Base-by-base conservation (phyloP, 176 grass and related monocot species). In the Zea luxurians region DNA sequence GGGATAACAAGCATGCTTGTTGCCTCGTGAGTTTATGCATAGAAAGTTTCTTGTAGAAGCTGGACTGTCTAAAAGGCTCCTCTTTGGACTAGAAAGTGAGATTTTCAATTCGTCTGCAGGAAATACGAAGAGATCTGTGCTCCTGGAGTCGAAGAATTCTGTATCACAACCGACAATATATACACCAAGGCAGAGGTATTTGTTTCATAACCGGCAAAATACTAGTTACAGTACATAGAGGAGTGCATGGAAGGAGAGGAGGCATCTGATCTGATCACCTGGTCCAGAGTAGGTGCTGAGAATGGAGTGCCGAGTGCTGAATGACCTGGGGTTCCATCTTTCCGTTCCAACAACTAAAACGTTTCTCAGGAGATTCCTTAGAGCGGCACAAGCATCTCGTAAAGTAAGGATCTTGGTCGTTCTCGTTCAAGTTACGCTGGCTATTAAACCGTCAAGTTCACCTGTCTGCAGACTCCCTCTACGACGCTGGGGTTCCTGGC, bases 61-160 rank as follows among this genome's bases (percentile, higher is more conserved):
- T 7, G 6, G 11, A 27, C 27, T 27, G 0, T 27, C 27, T 27
- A 53, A 67, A 79, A 13, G 27, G 27, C 27, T 27, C 7, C 7
- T 57, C 7, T 27, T 27, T 27, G 27, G 27, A 27, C 8, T n/a
- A 0, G 1, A 27, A 27, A 27, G 27, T 71, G 40, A 61, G 10
- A 0, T 38, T 15, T 43, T 45, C 27, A 37, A 10, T 59, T 71
- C 27, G 27, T 73, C 20, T 78, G 50, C 74, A 93, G 91, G 2
- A 93, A 93, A 53, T 93, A 93, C 81, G 91, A 93, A 88, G 91
- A 93, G 83, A 93, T 93, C 36, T 88, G 91, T 50, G 88, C 91
- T 77, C 91, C 91, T 40, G 75, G 82, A 59, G 85, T 88, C 10
- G 87, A 93, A 48, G 91, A 93, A 41, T 93, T 93, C 72, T 93